Evolutionary conservation across 257 asterid species (phyloP), one percentile per base, ranked within the genome.

Genomic region (Paulownia fortunei): DNA sequence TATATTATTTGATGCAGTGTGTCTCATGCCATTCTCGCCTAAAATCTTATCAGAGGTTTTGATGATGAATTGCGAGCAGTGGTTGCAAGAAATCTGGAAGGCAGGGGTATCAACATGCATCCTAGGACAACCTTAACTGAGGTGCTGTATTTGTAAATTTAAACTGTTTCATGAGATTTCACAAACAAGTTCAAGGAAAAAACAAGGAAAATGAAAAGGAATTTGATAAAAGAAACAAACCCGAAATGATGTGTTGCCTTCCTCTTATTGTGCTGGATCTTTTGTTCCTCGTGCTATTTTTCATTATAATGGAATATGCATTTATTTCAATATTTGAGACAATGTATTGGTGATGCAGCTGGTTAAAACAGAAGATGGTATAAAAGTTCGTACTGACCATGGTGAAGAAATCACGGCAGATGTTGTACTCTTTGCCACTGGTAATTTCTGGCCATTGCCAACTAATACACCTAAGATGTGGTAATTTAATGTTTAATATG

Each of bases 361-460:
- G 80, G 92, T 87, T 55, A 88, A 87, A 83, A 86, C 97, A 62
- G 94, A 86, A 42, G 82, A 81, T 72, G 98, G 98, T 69, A 85
- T 96, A 79, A 93, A 87, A 86, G 97, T 87, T 67, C 85, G 59
- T 30, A 89, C 97, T 0, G 97, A 93, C 80, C 96, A 87, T 63
- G 97, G 98, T 56, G 96, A 90, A 87, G 97, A 89, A 81, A 83
- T 90, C 76, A 72, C 82, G 68, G 99, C 97, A 30, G 99, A 96
- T 85, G 97, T 82, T 76, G 99, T 96, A 78, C 98, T 96, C 80
- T 90, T 96, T 85, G 99, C 99, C 80, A 96, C 98, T 16, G 99
- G 99, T 96, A 93, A 85, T 73, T 73, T 77, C n/a, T 34, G 37
- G 2, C 5, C 37, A 34, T 72, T 54, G 18, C 32, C 55, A 18